Percentiles rank a stretch among this genome's conserved stretches.
Evolutionary conservation across 192 early-diverging fungal species (phyloP).

Genomic region (Funneliformis mosseae): DNA sequence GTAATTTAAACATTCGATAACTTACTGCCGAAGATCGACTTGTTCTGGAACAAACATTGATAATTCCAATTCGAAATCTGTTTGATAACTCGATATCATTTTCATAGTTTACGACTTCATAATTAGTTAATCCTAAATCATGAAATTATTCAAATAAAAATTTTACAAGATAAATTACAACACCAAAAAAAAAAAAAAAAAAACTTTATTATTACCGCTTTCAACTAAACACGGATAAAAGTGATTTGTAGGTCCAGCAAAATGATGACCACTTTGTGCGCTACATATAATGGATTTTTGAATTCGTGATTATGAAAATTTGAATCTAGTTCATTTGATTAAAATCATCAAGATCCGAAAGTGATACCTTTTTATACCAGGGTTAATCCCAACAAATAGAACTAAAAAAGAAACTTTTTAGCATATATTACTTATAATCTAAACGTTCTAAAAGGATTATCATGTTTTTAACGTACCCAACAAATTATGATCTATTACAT

Average conservation of each 20-base stretch:
- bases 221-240: slow-evolving; percentile 74
- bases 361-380: slow-evolving; percentile 47
- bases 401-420: slow-evolving; percentile 37
- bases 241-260: slow-evolving; percentile 70
- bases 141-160: slow-evolving; percentile 38
- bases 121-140: slow-evolving; percentile 20
- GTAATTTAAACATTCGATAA: not conserved
- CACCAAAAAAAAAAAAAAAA: not conserved
- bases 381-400: slow-evolving; percentile 78
- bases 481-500: slow-evolving; percentile 18
- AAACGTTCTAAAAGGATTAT: not conserved
- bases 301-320: not conserved
- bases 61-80: slow-evolving; percentile 62
- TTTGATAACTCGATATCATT: slow-evolving; percentile 55
- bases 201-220: slow-evolving; percentile 42
- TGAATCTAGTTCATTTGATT: not conserved
- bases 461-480: not conserved
- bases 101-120: slow-evolving; percentile 49
- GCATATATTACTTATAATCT: not conserved
- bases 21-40: slow-evolving; percentile 45
- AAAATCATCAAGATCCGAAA: not conserved
- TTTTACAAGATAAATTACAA: not conserved
- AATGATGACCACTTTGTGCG: slow-evolving; percentile 63
- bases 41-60: slow-evolving; percentile 64
- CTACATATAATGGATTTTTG: slow-evolving; percentile 34